phyloP scores from a whole-genome alignment of 345 rosid species.

The Limnanthes douglasii region DNA sequence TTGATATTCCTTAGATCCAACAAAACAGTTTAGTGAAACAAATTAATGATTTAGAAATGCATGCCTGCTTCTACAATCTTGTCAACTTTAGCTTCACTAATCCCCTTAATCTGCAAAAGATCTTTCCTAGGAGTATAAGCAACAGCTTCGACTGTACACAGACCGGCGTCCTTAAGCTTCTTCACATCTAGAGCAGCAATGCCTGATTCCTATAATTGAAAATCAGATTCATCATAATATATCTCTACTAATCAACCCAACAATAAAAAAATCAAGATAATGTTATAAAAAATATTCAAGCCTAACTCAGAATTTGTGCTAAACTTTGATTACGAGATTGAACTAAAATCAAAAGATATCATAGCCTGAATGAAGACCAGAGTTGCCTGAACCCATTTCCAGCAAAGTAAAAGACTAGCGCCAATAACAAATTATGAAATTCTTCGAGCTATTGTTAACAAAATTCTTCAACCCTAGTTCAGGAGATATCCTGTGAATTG shows the following conservation, averaged over 20 bases:
- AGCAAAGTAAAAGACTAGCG: no score
- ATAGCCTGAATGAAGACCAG: conserved; percentile 5
- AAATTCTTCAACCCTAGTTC: no score
- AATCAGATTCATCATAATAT: conserved; percentile 5
- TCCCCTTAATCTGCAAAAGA: conserved; percentile 92
- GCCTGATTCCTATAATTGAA: conserved; percentile 50
- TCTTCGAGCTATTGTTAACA: no score
- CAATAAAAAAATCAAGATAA: neutral
- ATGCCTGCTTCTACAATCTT: conserved; percentile 92
- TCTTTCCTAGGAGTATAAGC: conserved; percentile 89
- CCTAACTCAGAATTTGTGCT: neutral
- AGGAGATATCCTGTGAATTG: no score
- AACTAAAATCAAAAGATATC: conserved; percentile 1
- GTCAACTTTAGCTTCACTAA: conserved; percentile 93
- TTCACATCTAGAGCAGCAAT: conserved; percentile 78
- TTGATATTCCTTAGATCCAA: no score
- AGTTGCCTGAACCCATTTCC: no score
- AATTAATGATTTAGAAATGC: neutral
- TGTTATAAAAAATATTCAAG: neutral
- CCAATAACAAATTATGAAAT: no score
- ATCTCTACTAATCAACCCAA: neutral
- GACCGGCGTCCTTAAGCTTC: conserved; percentile 91
- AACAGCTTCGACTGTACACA: conserved; percentile 89
- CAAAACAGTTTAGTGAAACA: neutral
- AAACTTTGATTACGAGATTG: neutral